A percentile compares a stretch with the other conserved stretches of the same genome.
Conservation (phyloP, 345 rosid genomes). For the Alliaria petiolata region DNA sequence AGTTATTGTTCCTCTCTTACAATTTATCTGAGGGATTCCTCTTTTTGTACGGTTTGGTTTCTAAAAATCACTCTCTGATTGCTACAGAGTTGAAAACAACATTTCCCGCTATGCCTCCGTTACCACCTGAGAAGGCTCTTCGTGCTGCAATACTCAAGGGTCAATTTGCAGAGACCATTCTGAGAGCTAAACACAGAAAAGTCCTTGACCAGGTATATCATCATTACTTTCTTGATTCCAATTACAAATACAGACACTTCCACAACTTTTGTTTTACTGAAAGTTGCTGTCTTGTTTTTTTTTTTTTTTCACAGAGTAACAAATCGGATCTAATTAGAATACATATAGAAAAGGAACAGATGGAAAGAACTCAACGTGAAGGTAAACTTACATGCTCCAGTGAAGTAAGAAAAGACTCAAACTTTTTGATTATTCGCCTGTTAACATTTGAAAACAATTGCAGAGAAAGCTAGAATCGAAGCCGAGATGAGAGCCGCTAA, state of each 20-base stretch:
- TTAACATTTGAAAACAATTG: not conserved
- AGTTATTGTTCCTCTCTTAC: conserved; percentile 2
- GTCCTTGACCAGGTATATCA: conserved; percentile 60
- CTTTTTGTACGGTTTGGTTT: not conserved
- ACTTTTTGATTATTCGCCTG: not conserved
- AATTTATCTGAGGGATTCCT: not conserved
- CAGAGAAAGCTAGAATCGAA: conserved; percentile 76
- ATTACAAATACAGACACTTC: not conserved
- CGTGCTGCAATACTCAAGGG: conserved; percentile 74
- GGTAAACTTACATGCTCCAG: conserved; percentile 37
- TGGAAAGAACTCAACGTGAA: conserved; percentile 69
- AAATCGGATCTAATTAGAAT: conserved; percentile 56
- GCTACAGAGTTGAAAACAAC: conserved; percentile 45
- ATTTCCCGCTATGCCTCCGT: conserved; percentile 40
- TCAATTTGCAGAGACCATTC: conserved; percentile 73
- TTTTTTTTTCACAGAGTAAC: conserved; percentile 41
- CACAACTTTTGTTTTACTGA: not conserved
- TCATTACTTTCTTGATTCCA: conserved; percentile 10
- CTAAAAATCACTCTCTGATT: not conserved
- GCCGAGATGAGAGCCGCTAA: conserved; percentile 67
- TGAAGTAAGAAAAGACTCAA: not conserved
- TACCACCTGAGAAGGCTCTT: conserved; percentile 75
- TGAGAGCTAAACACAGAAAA: conserved; percentile 67
- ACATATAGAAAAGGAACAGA: conserved; percentile 60
- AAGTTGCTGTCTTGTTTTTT: not conserved